Percentiles rank a stretch among this genome's conserved stretches.
Conservation (phyloP, 2,329 filamentous ascomycete genomes). For the Aspergillus jensenii region DNA sequence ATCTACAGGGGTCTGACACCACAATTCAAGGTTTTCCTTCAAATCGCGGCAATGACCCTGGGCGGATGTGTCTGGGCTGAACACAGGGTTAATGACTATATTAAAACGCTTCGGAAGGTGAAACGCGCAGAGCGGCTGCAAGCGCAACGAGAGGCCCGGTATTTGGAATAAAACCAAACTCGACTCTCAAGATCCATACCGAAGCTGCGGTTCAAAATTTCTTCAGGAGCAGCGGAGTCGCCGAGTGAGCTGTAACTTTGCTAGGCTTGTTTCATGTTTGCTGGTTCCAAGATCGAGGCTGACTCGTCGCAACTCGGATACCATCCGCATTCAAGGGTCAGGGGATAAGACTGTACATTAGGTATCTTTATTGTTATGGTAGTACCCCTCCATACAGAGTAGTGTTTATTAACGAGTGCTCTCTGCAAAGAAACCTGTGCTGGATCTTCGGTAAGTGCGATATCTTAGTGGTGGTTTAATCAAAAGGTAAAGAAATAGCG, state of each 20-base stretch:
- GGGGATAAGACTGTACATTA: neutral
- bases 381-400: neutral
- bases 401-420: neutral
- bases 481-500: neutral
- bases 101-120: constrained; percentile 41
- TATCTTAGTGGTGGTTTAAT: neutral
- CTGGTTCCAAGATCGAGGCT: neutral
- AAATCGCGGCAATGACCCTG: constrained; percentile 48
- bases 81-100: constrained; percentile 46
- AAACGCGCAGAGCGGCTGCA: constrained; percentile 43
- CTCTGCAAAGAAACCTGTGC: neutral
- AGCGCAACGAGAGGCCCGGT: constrained; percentile 24
- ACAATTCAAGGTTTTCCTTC: constrained; percentile 52
- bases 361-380: neutral
- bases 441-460: neutral
- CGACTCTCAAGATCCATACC: neutral
- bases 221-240: neutral
- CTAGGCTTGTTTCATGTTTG: constrained; percentile 2
- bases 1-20: constrained; percentile 49
- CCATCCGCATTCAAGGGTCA: neutral
- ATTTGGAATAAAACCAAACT: constrained; percentile 12
- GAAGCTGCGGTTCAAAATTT: neutral
- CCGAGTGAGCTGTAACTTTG: neutral
- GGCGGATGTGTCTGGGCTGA: constrained; percentile 52
- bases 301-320: neutral